Evolutionary conservation across 345 rosid genomes (phyloP), one percentile per base, ranked within the genome.

Genomic region (Abelmoschus esculentus): DNA sequence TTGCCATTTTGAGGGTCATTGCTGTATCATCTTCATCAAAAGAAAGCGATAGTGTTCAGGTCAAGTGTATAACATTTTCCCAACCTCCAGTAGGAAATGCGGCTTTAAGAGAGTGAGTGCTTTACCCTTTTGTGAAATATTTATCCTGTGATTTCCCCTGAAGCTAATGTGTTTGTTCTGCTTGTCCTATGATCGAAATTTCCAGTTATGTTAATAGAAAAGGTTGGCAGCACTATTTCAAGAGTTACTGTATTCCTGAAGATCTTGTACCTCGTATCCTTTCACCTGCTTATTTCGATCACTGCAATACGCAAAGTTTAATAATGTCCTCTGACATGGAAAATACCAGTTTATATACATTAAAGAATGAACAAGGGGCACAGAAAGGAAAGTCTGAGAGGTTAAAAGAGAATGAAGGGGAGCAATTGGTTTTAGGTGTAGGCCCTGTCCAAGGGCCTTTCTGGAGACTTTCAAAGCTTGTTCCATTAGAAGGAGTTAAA

Each of bases 41-140:
- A 82, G 97, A 80, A 59, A 83, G 62, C 38, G 92, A 80, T 69
- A 88, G 82, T n/a, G 76, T 93, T 80, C 90, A 80, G 77, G 86
- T 93, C 75, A 93, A 89, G 80, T 93, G 98, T 73, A 82, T 93
- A 74, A 93, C 98, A 57, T 93, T 93, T 77, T 93, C 98, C 36
- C 96, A 93, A 78, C 98, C 98, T 49, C 86, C 97, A 6, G 97
- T 93, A 47, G 97, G 98, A 67, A 93, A 93, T 80, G 96, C 98
- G 28, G 96, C 98, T 64, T 81, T 93, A 80, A 84, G 93, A 84
- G 98, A 93, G 98, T 93, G 85, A 31, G 89, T 74, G 61, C 72
- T 58, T 7, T 31, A 40, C 29, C 63, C 3, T 58, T 72, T 70
- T 46, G 29, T 70, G 3, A 66, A 32, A 63, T 54, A 28, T 68